Conservation (phyloP, 2,329 filamentous ascomycete species). For the Zymoseptoria pseudotritici region DNA sequence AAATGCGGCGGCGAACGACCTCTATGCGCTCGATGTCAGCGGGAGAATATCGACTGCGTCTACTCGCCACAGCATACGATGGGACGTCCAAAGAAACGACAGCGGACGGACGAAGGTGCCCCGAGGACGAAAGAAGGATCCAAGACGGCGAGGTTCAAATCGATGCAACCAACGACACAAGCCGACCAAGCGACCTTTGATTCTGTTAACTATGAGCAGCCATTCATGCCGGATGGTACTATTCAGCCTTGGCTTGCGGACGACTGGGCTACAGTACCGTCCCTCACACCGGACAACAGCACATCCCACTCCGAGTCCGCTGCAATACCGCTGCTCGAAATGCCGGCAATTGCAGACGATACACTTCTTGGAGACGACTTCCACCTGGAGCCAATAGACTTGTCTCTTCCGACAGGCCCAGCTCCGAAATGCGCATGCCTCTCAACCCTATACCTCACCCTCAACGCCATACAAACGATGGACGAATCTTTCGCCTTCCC, state of each 20-base stretch:
- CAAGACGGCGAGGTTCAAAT: neutral
- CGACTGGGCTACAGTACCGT: slow-evolving; percentile 6
- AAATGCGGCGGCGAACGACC: slow-evolving; percentile 38
- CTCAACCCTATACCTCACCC: slow-evolving; percentile 39
- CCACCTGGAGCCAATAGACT: slow-evolving; percentile 2
- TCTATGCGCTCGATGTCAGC: slow-evolving; percentile 35
- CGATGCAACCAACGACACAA: neutral
- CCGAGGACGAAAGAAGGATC: neutral
- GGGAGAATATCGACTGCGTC: slow-evolving; percentile 36
- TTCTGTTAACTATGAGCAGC: slow-evolving; percentile 9
- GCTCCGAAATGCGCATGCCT: slow-evolving; percentile 37
- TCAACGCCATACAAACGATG: slow-evolving; percentile 36
- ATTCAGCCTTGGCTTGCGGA: slow-evolving; percentile 18
- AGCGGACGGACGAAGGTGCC: slow-evolving; percentile 24
- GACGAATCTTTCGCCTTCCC: slow-evolving; percentile 35
- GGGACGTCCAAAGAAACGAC: slow-evolving; percentile 45
- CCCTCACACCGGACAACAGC: slow-evolving; percentile 17
- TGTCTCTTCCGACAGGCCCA: slow-evolving; percentile 8
- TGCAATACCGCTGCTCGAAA: slow-evolving; percentile 14
- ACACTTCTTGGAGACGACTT: slow-evolving; percentile 4
- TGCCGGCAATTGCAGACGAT: neutral
- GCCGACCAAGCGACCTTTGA: slow-evolving; percentile 1
- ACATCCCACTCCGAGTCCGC: slow-evolving; percentile 9
- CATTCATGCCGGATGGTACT: slow-evolving; percentile 15
- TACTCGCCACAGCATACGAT: slow-evolving; percentile 45